Evolutionary conservation across 2,329 filamentous ascomycete species (phyloP), one percentile per base, ranked within the genome.

Genomic region (Tolypocladium tropicale): DNA sequence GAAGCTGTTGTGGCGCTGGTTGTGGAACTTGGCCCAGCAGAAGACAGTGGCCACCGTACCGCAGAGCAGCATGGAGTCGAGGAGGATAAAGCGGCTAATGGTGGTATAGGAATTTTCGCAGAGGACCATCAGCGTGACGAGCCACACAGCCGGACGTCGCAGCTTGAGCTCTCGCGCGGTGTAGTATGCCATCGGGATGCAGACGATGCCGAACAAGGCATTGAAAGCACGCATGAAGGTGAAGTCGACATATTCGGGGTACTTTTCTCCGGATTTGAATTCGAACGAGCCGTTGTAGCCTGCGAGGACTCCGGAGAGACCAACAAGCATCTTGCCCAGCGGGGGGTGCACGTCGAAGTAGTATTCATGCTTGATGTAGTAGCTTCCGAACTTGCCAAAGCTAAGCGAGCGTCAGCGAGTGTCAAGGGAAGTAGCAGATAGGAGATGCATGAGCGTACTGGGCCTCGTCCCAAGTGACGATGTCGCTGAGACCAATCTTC

Each of bases 31-130:
- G 67, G 91, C 86, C 91, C 93, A 99, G 81, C 93, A 97, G 65
- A 97, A 84, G 60, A 95, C 89, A 6, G 94, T 99, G 18, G 91
- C 92, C 64, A 97, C 94, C n/a, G 95, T 99, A 69, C 96, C 96
- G 77, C 92, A 97, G 41, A 99, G 82, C 53, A 99, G 83, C 94
- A 99, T 99, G 0, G 94, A 97, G 73, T 99, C 94, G 65, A 99
- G 85, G 28, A 99, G 85, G 66, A 99, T 97, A 71, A 99, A 99
- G 59, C 94, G 85, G 74, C 92, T 96, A 73, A 99, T 99, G 34
- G 95, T 97, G 52, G 94, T 96, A 77, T 97, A 99, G 53, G 94
- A 97, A 78, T 99, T 99, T 74, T 99, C 94, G 78, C 91, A 99
- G 46, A 99, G 84, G 49, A 99, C 92, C 90, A 96, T 96, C 64